A percentile compares a stretch with the other conserved stretches of the same genome.
These are phyloP conservation scores for Arachnomyces sp. DNA, from an alignment of 2,329 filamentous ascomycete species.

Conservation along the genomic window DNA sequence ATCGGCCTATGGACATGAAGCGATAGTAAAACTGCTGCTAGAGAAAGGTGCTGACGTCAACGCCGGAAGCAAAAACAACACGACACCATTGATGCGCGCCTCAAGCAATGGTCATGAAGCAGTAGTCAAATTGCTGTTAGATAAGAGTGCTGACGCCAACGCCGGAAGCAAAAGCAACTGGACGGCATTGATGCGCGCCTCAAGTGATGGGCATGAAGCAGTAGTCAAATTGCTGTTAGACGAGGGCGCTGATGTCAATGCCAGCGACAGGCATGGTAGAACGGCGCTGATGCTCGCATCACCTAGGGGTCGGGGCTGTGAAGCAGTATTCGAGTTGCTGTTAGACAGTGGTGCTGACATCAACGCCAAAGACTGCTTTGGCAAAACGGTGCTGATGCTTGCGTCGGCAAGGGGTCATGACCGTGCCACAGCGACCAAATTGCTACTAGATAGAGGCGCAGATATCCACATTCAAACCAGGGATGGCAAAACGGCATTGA, in stretches of 20 bases:
- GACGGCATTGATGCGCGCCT: slow-evolving; percentile 14
- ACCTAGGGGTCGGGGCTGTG: no score
- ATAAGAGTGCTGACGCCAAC: slow-evolving; percentile 17
- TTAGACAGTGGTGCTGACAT: slow-evolving; percentile 11
- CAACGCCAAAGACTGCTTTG: slow-evolving; percentile 10
- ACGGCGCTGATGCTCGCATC: slow-evolving; percentile 10
- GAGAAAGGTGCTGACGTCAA: slow-evolving; percentile 19
- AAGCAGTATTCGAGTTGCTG: no score
- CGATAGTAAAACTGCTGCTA: slow-evolving; percentile 20
- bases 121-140: slow-evolving; percentile 19
- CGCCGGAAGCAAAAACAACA: slow-evolving; percentile 12
- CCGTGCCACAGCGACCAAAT: no score
- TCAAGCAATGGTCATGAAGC: slow-evolving; percentile 16
- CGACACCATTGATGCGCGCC: slow-evolving; percentile 17
- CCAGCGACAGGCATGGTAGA: slow-evolving; percentile 9
- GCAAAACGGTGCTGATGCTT: no score
- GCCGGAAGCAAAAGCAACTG: slow-evolving; percentile 16
- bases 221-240: slow-evolving; percentile 15
- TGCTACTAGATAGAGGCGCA: no score
- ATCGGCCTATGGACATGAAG: slow-evolving; percentile 14
- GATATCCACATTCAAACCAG: no score
- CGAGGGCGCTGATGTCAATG: slow-evolving; percentile 13
- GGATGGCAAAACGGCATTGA: no score
- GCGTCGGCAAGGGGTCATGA: no score
- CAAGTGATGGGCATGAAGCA: slow-evolving; percentile 14